A percentile compares a stretch with the other conserved stretches of the same genome.
Evolutionary conservation across 805 yeast genomes (phyloP).

Genomic region (Sugiyamaella chiloensis): DNA sequence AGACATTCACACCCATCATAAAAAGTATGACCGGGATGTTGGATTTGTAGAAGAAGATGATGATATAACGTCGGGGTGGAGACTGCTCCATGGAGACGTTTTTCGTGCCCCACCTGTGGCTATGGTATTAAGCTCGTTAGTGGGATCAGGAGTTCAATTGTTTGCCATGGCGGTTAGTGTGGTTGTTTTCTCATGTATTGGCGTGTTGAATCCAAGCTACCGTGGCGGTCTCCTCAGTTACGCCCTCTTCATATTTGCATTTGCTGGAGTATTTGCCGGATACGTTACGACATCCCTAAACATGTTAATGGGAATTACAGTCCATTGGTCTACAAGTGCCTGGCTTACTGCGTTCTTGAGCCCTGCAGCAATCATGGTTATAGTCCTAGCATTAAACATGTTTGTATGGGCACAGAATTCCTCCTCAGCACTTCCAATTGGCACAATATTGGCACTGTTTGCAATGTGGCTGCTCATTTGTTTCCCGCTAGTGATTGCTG

Average conservation of each 20-base stretch:
- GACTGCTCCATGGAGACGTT: constrained; percentile 51
- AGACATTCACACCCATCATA: constrained; percentile 43
- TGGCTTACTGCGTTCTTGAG: constrained; percentile 31
- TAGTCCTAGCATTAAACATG: constrained; percentile 56
- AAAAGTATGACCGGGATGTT: constrained; percentile 13
- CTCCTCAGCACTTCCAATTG: constrained; percentile 73
- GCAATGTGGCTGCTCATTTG: constrained; percentile 60
- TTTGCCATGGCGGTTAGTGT: constrained; percentile 61
- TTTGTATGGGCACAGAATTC: constrained; percentile 76
- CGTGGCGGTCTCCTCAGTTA: constrained; percentile 65
- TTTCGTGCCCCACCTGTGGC: constrained; percentile 50
- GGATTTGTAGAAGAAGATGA: constrained; percentile 23
- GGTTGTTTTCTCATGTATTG: constrained; percentile 50
- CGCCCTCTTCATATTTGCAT: constrained; percentile 55
- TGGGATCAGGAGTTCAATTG: constrained; percentile 74
- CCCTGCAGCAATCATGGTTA: constrained; percentile 42
- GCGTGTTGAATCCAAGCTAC: constrained; percentile 59
- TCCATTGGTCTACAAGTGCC: constrained; percentile 30
- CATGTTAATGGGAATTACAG: constrained; percentile 48
- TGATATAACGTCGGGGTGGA: constrained; percentile 46
- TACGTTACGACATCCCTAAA: constrained; percentile 63
- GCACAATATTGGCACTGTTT: constrained; percentile 62
- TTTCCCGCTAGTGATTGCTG: constrained; percentile 69
- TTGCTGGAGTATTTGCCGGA: constrained; percentile 74
- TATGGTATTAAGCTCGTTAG: constrained; percentile 50